These are phyloP conservation scores for Hypoxylon trugodes DNA, from an alignment of 495 filamentous ascomycete genomes.

Conservation along the genomic window DNA sequence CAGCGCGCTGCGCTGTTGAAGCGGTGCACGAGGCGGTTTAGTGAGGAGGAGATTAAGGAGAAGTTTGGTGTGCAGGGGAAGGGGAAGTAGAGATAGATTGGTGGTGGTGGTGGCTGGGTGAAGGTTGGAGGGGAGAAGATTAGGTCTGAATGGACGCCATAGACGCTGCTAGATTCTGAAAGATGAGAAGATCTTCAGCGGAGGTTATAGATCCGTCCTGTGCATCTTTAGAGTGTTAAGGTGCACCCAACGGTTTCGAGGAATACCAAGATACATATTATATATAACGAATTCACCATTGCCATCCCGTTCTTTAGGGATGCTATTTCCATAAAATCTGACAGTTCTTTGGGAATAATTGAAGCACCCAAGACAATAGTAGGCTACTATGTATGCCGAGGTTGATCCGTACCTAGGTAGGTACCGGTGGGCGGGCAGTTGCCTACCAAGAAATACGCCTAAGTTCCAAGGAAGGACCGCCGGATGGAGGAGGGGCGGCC, in stretches of 20 bases:
- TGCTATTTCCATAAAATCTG: not conserved
- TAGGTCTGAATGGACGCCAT: too few relatives aligned
- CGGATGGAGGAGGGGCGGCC: too few relatives aligned
- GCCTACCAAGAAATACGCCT: too few relatives aligned
- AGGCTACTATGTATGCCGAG: too few relatives aligned
- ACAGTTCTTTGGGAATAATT: not conserved
- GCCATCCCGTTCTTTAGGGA: not conserved
- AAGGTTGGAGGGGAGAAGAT: not conserved
- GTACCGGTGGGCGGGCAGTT: too few relatives aligned
- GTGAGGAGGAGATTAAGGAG: conserved; percentile 62
- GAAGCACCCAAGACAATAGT: too few relatives aligned
- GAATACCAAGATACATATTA: not conserved
- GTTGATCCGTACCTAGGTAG: too few relatives aligned
- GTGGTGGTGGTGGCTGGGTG: not conserved
- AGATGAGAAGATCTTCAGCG: too few relatives aligned
- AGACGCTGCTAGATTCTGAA: too few relatives aligned
- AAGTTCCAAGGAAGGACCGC: too few relatives aligned
- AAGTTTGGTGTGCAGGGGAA: conserved; percentile 45
- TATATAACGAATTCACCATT: conserved; percentile 1
- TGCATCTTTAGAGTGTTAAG: not conserved
- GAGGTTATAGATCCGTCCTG: not conserved
- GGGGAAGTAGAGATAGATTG: conserved; percentile 13
- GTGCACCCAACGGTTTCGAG: not conserved
- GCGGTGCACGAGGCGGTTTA: conserved; percentile 67
- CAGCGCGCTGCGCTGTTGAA: conserved; percentile 69